Base-by-base conservation (phyloP, 2,329 filamentous ascomycete species). In the Aureobasidium sp. region DNA sequence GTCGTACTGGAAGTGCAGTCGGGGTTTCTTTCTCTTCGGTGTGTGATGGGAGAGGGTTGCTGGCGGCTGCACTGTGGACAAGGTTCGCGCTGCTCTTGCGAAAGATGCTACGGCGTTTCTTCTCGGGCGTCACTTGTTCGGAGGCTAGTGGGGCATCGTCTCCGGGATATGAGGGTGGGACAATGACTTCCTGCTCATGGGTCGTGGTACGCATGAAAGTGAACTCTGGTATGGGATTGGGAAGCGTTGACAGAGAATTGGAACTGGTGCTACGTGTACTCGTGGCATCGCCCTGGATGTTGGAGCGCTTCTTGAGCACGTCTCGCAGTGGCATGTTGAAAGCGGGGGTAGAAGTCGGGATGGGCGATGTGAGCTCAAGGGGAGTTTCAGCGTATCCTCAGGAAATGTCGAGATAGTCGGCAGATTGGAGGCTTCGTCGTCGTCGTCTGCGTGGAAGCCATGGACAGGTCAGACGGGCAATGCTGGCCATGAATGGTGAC, bases 141-240 rank as follows among this genome's bases (percentile, higher is more conserved):
- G 46, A 24, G 3, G 46, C 20, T 43, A 20, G 20, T 47, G 44
- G 44, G 13, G 41, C 44, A 15, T 68, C 63, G 59, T 81, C 80
- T 62, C 78, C 79, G 15, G 76, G 75, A 67, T 81, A 81, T 59
- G 73, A 72, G 7, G 91, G 88, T 12, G 90, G 89, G 62, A 85
- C 80, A 72, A 96, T 90, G 67, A 88, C 78, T 73, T 97, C 91
- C 72, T 92, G 84, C 1, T 87, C 86, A 66, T 86, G 77, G 0
- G 92, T 96, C 71, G 96, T 93, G 66, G 90, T 88, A 65, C 92
- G 87, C 70, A 94, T 82, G 77, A 97, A 91, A 66, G 82, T 90
- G 77, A 97, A 91, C 68, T 89, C 86, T 63, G 88, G 86, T 1
- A 68, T 65, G 24, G 60, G 60, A 12, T 55, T 48, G 15, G 46